These are phyloP conservation scores for Penicillium simplicissimum DNA, from an alignment of 495 filamentous ascomycete genomes.

Conservation along the genomic window DNA sequence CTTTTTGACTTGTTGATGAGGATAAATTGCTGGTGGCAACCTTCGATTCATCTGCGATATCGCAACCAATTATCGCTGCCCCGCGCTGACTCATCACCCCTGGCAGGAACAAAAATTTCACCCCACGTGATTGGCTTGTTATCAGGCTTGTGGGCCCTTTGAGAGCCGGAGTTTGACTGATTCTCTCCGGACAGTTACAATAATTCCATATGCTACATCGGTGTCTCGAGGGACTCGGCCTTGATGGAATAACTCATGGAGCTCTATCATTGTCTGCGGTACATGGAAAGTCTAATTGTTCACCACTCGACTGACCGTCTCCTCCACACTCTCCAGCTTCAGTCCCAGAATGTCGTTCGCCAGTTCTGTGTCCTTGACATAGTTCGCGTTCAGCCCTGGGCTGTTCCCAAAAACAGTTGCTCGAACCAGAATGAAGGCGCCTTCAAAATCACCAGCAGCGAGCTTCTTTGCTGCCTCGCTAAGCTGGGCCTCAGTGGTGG, in stretches of 20 bases:
- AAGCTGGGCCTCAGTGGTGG: slow-evolving; percentile 32
- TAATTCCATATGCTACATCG: neutral
- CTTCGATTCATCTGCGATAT: slow-evolving; percentile 35
- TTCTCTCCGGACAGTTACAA: slow-evolving; percentile 5
- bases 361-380: slow-evolving; percentile 26
- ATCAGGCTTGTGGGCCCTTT: neutral
- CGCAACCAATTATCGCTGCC: slow-evolving; percentile 31
- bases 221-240: neutral
- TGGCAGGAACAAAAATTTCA: slow-evolving; percentile 3
- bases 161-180: slow-evolving; percentile 14
- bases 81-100: slow-evolving; percentile 40
- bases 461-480: slow-evolving; percentile 33
- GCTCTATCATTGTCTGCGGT: neutral
- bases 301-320: slow-evolving; percentile 29
- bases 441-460: slow-evolving; percentile 37
- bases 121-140: slow-evolving; percentile 23
- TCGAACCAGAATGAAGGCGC: slow-evolving; percentile 30
- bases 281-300: neutral
- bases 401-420: slow-evolving; percentile 30
- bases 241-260: neutral
- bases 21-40: slow-evolving; percentile 30
- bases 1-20: slow-evolving; percentile 24
- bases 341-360: slow-evolving; percentile 36
- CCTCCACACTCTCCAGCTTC: slow-evolving; percentile 29
- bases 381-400: slow-evolving; percentile 31